These are phyloP conservation scores for Epichloe uncinata DNA, from an alignment of 2,329 filamentous ascomycete genomes.

Conservation along the genomic window DNA sequence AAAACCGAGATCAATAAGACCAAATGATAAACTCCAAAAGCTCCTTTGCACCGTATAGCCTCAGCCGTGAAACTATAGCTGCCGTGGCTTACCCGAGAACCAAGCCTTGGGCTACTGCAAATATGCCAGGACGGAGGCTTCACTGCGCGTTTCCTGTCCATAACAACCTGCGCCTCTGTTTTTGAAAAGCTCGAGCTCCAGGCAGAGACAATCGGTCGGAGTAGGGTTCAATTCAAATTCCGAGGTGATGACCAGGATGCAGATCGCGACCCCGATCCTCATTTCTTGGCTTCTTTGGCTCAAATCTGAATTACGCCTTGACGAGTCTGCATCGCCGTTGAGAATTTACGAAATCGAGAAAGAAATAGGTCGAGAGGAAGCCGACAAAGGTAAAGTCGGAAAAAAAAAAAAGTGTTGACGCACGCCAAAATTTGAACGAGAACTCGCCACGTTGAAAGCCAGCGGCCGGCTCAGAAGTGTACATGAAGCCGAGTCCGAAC, in stretches of 20 bases:
- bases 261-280: not conserved
- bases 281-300: not conserved
- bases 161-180: not conserved
- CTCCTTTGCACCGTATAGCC: not conserved
- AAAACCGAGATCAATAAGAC: not conserved
- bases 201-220: not conserved
- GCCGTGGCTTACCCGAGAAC: not conserved
- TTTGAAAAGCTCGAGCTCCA: not conserved
- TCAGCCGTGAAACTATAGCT: not conserved
- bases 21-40: not conserved
- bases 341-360: not conserved
- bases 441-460: not conserved
- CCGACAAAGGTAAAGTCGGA: not conserved
- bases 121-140: not conserved
- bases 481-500: not conserved
- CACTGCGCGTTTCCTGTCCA: not conserved
- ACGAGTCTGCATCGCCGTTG: not conserved
- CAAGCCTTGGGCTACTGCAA: not conserved
- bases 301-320: not conserved
- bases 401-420: not conserved
- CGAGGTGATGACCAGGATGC: not conserved
- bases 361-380: not conserved
- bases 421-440: not conserved
- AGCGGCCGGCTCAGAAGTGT: not conserved
- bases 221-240: not conserved